phyloP scores from a whole-genome alignment of 768 basidiomycete species.

The Suillus subaureus region DNA sequence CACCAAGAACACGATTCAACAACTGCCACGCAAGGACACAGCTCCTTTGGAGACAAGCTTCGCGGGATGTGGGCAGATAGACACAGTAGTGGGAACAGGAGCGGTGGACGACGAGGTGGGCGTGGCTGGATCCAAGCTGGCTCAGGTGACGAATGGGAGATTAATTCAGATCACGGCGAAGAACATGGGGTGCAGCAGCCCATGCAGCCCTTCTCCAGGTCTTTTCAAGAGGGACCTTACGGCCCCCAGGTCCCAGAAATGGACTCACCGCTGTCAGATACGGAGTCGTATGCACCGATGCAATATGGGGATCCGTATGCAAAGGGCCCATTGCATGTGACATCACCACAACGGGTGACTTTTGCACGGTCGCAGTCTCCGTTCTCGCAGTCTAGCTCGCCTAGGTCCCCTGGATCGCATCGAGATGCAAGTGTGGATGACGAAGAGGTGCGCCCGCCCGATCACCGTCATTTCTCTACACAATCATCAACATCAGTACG shows the following conservation, averaged over 20 bases:
- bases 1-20: slow-evolving; percentile 25
- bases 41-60: slow-evolving; percentile 30
- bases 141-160: slow-evolving; percentile 51
- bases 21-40: slow-evolving; percentile 17
- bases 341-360: slow-evolving; percentile 12
- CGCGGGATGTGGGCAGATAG: slow-evolving; percentile 21
- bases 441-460: slow-evolving; percentile 11
- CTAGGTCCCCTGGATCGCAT: slow-evolving; percentile 23
- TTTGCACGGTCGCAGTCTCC: slow-evolving; percentile 32
- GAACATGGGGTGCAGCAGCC: not conserved
- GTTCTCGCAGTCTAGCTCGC: slow-evolving; percentile 19
- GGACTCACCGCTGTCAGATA: slow-evolving; percentile 33
- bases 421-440: slow-evolving; percentile 19
- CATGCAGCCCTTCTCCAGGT: slow-evolving; percentile 9
- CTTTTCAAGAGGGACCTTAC: not conserved
- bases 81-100: slow-evolving; percentile 23
- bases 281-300: slow-evolving; percentile 11
- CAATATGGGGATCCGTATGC: slow-evolving; percentile 25
- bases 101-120: slow-evolving; percentile 27
- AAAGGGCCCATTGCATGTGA: slow-evolving; percentile 15
- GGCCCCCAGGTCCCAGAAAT: slow-evolving; percentile 14
- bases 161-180: slow-evolving; percentile 26
- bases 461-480: slow-evolving; percentile 24
- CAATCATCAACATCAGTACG: slow-evolving; percentile 33
- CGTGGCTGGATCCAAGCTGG: slow-evolving; percentile 56